Evolutionary conservation across 148 eudicot species (phyloP).

Genomic region (Linanthus parryae): DNA sequence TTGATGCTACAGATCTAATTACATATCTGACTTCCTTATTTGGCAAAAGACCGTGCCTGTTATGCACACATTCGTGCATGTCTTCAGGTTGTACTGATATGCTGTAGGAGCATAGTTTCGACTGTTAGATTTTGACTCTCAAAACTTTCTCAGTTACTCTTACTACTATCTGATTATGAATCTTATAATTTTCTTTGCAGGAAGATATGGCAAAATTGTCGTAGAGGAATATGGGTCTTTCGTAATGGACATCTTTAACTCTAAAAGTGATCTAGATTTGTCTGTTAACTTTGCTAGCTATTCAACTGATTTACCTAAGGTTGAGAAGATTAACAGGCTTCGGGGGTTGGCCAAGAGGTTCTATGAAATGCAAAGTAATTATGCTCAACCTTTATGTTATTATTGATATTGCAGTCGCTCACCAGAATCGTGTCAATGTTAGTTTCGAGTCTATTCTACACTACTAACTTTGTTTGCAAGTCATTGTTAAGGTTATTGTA

Average conservation of each 20-base stretch:
- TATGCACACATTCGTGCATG: background rate
- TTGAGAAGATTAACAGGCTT: slow-evolving; percentile 48
- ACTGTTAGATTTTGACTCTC: background rate
- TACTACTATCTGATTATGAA: background rate
- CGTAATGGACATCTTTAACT: slow-evolving; percentile 72
- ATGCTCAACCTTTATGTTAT: background rate
- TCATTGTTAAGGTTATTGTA: too few species aligned
- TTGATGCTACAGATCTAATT: too few species aligned
- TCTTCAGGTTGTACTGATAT: background rate
- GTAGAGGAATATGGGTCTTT: slow-evolving; percentile 88
- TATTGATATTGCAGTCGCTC: too few species aligned
- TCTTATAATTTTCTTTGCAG: slow-evolving; percentile 31
- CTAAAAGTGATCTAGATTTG: slow-evolving; percentile 79
- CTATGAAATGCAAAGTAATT: slow-evolving; percentile 57
- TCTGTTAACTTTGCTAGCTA: slow-evolving; percentile 61
- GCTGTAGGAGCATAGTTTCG: background rate
- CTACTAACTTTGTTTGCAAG: too few species aligned
- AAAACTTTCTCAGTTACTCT: background rate
- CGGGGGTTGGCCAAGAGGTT: slow-evolving; percentile 61
- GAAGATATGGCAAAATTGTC: slow-evolving; percentile 42
- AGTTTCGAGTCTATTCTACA: too few species aligned
- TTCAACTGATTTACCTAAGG: slow-evolving; percentile 29
- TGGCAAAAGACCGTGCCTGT: background rate
- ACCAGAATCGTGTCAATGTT: too few species aligned
- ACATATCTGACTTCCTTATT: background rate